These are phyloP conservation scores for Quercus lobata DNA, from an alignment of 331 rosid species.

Conservation along the genomic window DNA sequence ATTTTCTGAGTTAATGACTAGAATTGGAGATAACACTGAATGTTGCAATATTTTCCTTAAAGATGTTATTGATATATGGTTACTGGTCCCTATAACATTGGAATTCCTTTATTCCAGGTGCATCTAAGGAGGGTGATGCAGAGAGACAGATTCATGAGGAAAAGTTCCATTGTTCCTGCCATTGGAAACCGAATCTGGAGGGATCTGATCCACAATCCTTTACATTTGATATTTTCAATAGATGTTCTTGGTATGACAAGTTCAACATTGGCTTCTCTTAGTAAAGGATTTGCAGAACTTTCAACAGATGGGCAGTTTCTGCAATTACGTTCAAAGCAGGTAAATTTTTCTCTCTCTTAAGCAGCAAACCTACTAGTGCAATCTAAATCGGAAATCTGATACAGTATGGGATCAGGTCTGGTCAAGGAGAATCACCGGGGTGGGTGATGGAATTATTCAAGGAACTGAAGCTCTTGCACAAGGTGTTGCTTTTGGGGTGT, in stretches of 20 bases:
- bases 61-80: background rate
- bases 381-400: constrained; percentile 21
- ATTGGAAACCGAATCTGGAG: constrained; percentile 94
- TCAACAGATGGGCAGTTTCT: constrained; percentile 95
- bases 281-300: constrained; percentile 97
- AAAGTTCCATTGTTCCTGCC: constrained; percentile 78
- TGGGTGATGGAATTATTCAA: constrained; percentile 91
- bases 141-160: constrained; percentile 90
- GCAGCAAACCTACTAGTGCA: background rate
- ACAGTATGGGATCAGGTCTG: constrained; percentile 53
- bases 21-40: background rate
- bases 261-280: constrained; percentile 90
- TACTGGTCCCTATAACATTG: constrained; percentile 1
- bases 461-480: constrained; percentile 98
- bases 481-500: constrained; percentile 95
- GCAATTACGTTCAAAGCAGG: constrained; percentile 97
- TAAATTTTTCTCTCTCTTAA: constrained; percentile 17
- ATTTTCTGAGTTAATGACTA: background rate
- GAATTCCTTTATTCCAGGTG: constrained; percentile 51
- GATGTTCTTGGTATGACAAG: constrained; percentile 99
- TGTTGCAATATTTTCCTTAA: background rate
- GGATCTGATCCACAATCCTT: constrained; percentile 93
- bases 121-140: constrained; percentile 98
- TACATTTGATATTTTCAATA: constrained; percentile 88
- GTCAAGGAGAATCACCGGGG: constrained; percentile 95